Evolutionary conservation across 805 yeast genomes (phyloP), one percentile per base, ranked within the genome.

Genomic region (Metschnikowia henanensis): DNA sequence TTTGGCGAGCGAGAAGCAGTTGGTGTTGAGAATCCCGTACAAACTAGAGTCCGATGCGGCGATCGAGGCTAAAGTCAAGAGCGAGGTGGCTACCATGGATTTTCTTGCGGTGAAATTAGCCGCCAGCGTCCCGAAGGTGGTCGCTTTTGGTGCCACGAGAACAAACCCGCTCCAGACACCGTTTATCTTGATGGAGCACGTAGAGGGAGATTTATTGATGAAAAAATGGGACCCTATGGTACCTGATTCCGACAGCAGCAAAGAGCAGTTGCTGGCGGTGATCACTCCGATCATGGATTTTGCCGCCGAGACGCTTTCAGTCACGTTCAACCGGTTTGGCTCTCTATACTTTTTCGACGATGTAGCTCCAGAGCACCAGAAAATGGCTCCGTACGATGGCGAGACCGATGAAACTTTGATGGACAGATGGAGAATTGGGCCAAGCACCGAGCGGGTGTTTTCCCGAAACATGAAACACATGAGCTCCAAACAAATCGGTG

Each of bases 51-150:
- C 89, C 17, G 87, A 84, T 45, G 73, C 73, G 41, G 76, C 83
- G 25, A 81, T 81, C 44, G 75, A 80, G 36, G 75, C 84, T 48
- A 83, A 87, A 54, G 73, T 92, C 57, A 82, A 85, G 61, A 81
- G 90, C 61, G 99, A 92, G 65, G 97, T 83, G 41, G 99, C 99
- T 17, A 92, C 98, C 1, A 72, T 87, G 73, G 98, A 92, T 65
- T 94, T 87, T 63, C 73, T 84, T 43, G 63, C 72, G 28, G 64
- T 77, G 51, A 87, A 88, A 59, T 66, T 87, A 42, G 81, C 80
- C 1, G 63, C 85, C 37, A 75, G 77, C 19, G 87, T 87, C 34
- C 97, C 97, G 32, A 80, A 78, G 55, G 86, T 87, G 10, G 68
- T 80, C 43, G 77, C 84, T 2, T 86, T 81, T 58, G 88, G 89